phyloP scores from a whole-genome alignment of 768 basidiomycete species.

The Boletus insuetus region DNA sequence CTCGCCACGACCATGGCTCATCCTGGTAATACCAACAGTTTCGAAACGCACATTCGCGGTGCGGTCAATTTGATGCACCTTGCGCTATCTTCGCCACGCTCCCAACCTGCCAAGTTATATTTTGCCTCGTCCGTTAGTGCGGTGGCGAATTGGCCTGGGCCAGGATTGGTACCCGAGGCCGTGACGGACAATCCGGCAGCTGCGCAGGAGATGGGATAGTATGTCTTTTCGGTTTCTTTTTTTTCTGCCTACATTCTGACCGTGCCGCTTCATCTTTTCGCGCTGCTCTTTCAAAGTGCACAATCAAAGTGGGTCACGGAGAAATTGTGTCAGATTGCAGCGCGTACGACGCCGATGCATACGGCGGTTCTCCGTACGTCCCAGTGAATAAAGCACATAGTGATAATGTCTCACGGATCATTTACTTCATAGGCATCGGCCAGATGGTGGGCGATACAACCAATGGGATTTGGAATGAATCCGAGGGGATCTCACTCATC shows the following conservation, averaged over 20 bases:
- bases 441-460: conserved; percentile 53
- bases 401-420: neutral
- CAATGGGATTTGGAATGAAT: conserved; percentile 53
- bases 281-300: conserved; percentile 6
- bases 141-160: conserved; percentile 21
- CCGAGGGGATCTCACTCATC: conserved; percentile 36
- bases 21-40: conserved; percentile 17
- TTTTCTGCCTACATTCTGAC: neutral
- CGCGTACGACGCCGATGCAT: conserved; percentile 22
- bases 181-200: conserved; percentile 23
- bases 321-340: conserved; percentile 47
- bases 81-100: conserved; percentile 37
- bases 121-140: conserved; percentile 50
- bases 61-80: conserved; percentile 50
- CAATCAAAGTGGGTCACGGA: conserved; percentile 53
- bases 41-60: conserved; percentile 48
- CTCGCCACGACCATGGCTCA: neutral
- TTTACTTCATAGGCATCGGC: conserved; percentile 41
- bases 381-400: too few relatives aligned
- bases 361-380: conserved; percentile 22
- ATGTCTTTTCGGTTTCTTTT: conserved; percentile 5
- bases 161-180: conserved; percentile 19
- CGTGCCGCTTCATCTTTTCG: neutral
- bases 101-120: conserved; percentile 41
- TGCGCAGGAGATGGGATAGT: conserved; percentile 35